These are phyloP conservation scores for Skeletonema potamos DNA, from an alignment of 108 stramenopile species.

Conservation along the genomic window DNA sequence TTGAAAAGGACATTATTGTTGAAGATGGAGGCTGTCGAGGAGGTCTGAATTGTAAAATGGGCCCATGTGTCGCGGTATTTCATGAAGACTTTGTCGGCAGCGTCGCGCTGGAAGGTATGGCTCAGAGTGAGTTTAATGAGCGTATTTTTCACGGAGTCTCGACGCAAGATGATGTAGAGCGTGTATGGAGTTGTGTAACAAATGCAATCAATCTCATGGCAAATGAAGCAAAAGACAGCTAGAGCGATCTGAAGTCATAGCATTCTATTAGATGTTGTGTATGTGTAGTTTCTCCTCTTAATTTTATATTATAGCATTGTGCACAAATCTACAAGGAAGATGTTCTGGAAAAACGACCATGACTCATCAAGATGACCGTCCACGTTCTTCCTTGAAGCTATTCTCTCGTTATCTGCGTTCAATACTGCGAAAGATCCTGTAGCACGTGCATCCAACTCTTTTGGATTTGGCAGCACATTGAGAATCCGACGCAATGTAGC, in stretches of 20 bases:
- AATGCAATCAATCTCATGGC: constrained; percentile 58
- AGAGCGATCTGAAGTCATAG: background rate
- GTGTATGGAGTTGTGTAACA: constrained; percentile 60
- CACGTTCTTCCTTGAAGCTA: constrained; percentile 25
- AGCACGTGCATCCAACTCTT: constrained; percentile 38
- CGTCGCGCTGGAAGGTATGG: constrained; percentile 81
- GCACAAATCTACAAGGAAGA: constrained; percentile 25
- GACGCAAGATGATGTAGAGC: constrained; percentile 58
- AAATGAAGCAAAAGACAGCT: constrained; percentile 39
- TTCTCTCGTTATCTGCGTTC: background rate
- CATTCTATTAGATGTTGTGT: background rate
- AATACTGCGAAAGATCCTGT: constrained; percentile 34
- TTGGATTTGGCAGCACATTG: constrained; percentile 33
- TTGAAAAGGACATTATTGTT: constrained; percentile 40
- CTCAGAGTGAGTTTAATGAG: constrained; percentile 54
- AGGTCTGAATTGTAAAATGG: constrained; percentile 62
- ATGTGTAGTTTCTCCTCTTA: background rate
- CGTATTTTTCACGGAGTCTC: constrained; percentile 59
- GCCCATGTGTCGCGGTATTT: constrained; percentile 75
- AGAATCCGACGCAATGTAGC: constrained; percentile 30
- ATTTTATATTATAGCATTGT: constrained; percentile 23
- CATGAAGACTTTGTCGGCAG: constrained; percentile 80
- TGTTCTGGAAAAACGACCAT: constrained; percentile 25
- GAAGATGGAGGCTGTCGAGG: constrained; percentile 79
- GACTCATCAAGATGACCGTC: constrained; percentile 41